phyloP scores from a whole-genome alignment of 2,329 filamentous ascomycete genomes.

The Aspergillus sp. region DNA sequence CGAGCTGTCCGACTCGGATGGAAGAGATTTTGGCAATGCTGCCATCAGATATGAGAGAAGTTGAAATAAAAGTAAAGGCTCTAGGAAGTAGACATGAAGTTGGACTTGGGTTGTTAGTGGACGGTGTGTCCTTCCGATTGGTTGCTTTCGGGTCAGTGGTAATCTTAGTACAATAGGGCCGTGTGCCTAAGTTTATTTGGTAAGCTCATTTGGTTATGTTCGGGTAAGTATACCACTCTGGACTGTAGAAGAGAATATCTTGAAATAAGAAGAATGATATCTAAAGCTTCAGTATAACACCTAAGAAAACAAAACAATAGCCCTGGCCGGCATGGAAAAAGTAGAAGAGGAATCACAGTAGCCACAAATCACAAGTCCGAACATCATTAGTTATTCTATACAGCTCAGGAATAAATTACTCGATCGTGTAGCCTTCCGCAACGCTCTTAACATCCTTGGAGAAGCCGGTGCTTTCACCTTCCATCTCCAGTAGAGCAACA shows the following conservation, averaged over 20 bases:
- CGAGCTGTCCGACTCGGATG: neutral
- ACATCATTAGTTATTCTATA: slow-evolving; percentile 35
- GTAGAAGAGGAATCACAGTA: slow-evolving; percentile 9
- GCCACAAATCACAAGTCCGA: slow-evolving; percentile 20
- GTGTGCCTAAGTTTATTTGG: neutral
- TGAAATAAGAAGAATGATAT: neutral
- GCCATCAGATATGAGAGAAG: neutral
- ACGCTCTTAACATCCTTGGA: slow-evolving; percentile 41
- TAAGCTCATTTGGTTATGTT: neutral
- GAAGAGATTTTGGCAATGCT: neutral
- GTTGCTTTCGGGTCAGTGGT: neutral
- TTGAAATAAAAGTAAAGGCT: neutral
- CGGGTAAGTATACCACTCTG: neutral
- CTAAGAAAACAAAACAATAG: slow-evolving; percentile 9
- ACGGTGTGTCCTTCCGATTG: neutral
- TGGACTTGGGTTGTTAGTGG: neutral
- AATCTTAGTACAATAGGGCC: neutral
- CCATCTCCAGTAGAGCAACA: slow-evolving; percentile 40
- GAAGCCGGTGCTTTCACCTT: slow-evolving; percentile 38
- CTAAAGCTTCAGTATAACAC: neutral
- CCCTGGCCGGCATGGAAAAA: slow-evolving; percentile 13
- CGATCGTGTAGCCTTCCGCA: slow-evolving; percentile 40
- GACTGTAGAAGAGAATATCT: neutral
- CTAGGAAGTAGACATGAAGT: neutral
- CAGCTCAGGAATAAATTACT: slow-evolving; percentile 28